Conservation (phyloP, 2,329 filamentous ascomycete genomes). For the Fonsecaea monophora region DNA sequence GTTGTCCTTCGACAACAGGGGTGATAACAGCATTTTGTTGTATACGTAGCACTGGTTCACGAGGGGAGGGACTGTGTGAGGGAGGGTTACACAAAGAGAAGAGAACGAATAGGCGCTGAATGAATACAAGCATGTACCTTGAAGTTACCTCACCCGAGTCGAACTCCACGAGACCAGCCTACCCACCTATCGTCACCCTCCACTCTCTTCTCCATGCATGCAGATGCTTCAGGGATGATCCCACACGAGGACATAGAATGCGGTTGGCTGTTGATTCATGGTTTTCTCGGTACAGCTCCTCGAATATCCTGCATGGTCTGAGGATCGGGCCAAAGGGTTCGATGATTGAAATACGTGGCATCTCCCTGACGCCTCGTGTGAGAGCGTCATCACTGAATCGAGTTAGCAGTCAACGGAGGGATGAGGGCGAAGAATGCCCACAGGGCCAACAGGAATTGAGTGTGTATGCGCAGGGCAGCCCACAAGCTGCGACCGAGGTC, state of each 20-base stretch:
- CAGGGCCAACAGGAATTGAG: not conserved
- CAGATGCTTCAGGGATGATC: not conserved
- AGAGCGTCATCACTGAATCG: not conserved
- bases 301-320: not conserved
- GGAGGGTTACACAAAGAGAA: not conserved
- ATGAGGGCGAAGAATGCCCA: not conserved
- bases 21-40: conserved; percentile 27
- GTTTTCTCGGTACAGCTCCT: not conserved
- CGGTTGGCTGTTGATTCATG: not conserved
- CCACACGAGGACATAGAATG: not conserved
- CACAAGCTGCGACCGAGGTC: not conserved
- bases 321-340: not conserved
- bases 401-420: not conserved
- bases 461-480: not conserved
- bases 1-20: conserved; percentile 16
- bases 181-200: not conserved
- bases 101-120: conserved; percentile 7
- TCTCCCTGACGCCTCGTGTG: not conserved
- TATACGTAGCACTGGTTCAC: not conserved
- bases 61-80: not conserved
- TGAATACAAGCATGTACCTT: not conserved
- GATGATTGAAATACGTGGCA: conserved; percentile 2
- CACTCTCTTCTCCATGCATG: not conserved
- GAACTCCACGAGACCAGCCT: not conserved
- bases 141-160: not conserved